These are phyloP conservation scores for Crithidia brevicula DNA, from an alignment of 208 protist species.

Conservation along the genomic window DNA sequence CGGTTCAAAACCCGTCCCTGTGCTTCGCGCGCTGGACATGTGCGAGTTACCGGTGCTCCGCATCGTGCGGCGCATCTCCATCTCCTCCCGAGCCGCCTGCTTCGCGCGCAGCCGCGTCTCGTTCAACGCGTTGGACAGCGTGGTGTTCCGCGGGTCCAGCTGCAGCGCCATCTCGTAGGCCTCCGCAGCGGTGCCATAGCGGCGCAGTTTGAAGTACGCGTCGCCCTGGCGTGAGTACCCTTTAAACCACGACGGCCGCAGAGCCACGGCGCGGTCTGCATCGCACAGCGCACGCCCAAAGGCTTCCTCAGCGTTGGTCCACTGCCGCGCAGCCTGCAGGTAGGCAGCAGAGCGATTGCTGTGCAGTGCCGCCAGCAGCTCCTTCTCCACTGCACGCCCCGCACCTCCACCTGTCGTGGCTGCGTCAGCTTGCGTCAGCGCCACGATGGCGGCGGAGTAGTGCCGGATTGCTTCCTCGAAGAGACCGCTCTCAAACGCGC, in stretches of 20 bases:
- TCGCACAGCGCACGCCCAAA: slow-evolving; percentile 87
- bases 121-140: slow-evolving; percentile 52
- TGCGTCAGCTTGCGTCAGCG: slow-evolving; percentile 4
- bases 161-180: slow-evolving; percentile 89
- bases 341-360: slow-evolving; percentile 95
- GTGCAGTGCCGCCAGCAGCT: slow-evolving; percentile 85
- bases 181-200: slow-evolving; percentile 89
- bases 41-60: slow-evolving; percentile 12
- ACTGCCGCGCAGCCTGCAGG: slow-evolving; percentile 67
- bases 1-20: not conserved
- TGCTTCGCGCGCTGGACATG: not conserved
- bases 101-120: slow-evolving; percentile 59
- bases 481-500: slow-evolving; percentile 79
- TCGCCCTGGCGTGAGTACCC: slow-evolving; percentile 92
- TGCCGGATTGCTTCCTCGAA: slow-evolving; percentile 76
- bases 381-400: not conserved
- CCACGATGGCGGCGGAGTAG: slow-evolving; percentile 89
- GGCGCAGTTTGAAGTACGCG: slow-evolving; percentile 81
- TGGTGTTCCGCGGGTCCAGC: slow-evolving; percentile 79
- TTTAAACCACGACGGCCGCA: slow-evolving; percentile 94
- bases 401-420: not conserved
- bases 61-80: slow-evolving; percentile 29
- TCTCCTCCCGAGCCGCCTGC: slow-evolving; percentile 21
- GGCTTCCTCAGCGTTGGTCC: slow-evolving; percentile 41
- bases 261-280: slow-evolving; percentile 79